These are phyloP conservation scores for Hansenula lynferdii DNA, from an alignment of 1,139 yeast genomes.

Conservation along the genomic window DNA sequence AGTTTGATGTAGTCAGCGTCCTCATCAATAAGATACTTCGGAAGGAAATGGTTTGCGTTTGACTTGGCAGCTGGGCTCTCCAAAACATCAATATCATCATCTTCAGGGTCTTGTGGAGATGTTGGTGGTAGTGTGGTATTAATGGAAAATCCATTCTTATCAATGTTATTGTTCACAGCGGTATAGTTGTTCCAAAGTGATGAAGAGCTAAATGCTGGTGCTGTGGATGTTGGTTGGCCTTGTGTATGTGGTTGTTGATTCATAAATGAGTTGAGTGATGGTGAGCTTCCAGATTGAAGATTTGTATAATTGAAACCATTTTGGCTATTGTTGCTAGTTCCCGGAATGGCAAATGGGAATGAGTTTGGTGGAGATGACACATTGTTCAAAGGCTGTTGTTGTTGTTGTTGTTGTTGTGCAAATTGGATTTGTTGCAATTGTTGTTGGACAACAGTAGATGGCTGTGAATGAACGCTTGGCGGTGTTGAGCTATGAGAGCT, in stretches of 20 bases:
- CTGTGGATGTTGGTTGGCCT: no score
- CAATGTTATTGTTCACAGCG: no score
- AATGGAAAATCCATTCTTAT: constrained; percentile 6
- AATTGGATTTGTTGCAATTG: background rate
- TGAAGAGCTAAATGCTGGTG: constrained; percentile 6
- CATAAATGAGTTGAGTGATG: constrained; percentile 1
- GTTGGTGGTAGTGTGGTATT: constrained; percentile 5
- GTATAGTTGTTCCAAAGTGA: constrained; percentile 12
- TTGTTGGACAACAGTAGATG: background rate
- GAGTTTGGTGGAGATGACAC: background rate
- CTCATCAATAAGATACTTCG: constrained; percentile 20
- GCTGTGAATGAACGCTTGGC: background rate
- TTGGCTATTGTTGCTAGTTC: background rate
- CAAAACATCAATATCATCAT: constrained; percentile 7
- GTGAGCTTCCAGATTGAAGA: constrained; percentile 1
- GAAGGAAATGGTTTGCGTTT: constrained; percentile 17
- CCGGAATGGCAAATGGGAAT: background rate
- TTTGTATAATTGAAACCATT: background rate
- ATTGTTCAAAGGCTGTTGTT: background rate
- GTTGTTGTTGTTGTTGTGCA: background rate
- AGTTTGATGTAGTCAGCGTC: constrained; percentile 12
- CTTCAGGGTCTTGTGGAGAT: background rate
- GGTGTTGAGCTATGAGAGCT: constrained; percentile 3
- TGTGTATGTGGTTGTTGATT: no score
- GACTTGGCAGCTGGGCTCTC: constrained; percentile 14